These are phyloP conservation scores for Trichothecium roseum DNA, from an alignment of 2,329 filamentous ascomycete genomes.

Conservation along the genomic window DNA sequence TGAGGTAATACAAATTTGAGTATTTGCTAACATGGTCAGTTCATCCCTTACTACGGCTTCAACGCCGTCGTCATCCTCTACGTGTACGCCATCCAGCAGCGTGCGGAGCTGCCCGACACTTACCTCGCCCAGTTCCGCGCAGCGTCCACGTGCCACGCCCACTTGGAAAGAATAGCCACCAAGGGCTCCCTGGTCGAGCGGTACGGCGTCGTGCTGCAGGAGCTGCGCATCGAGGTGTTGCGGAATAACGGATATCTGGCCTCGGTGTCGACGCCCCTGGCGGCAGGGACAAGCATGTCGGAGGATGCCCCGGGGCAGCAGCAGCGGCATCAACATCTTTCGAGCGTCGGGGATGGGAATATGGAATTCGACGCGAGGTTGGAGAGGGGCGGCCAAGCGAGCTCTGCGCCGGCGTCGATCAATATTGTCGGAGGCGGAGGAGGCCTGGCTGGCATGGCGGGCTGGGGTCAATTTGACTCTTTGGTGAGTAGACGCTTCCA, in stretches of 20 bases:
- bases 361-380: not conserved
- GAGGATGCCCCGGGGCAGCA: conserved; percentile 1
- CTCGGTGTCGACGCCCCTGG: conserved; percentile 21
- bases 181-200: conserved; percentile 26
- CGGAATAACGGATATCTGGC: conserved; percentile 27
- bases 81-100: conserved; percentile 30
- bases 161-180: conserved; percentile 24
- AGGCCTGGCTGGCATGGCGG: conserved; percentile 8
- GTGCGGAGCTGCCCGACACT: conserved; percentile 13
- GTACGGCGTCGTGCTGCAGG: conserved; percentile 30
- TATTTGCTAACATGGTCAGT: conserved; percentile 11
- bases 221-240: conserved; percentile 16
- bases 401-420: not conserved
- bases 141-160: conserved; percentile 27
- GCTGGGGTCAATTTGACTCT: conserved; percentile 15
- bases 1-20: too few relatives aligned
- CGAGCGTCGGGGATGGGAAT: not conserved
- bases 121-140: conserved; percentile 21
- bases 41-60: conserved; percentile 32
- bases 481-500: conserved; percentile 6
- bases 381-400: not conserved
- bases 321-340: not conserved
- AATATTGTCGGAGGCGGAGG: conserved; percentile 3
- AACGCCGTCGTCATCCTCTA: conserved; percentile 33
- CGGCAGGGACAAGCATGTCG: conserved; percentile 11